Percentiles rank a stretch among this genome's conserved stretches.
phyloP scores from a whole-genome alignment of 2,329 filamentous ascomycete species.

The Chalara sp. region DNA sequence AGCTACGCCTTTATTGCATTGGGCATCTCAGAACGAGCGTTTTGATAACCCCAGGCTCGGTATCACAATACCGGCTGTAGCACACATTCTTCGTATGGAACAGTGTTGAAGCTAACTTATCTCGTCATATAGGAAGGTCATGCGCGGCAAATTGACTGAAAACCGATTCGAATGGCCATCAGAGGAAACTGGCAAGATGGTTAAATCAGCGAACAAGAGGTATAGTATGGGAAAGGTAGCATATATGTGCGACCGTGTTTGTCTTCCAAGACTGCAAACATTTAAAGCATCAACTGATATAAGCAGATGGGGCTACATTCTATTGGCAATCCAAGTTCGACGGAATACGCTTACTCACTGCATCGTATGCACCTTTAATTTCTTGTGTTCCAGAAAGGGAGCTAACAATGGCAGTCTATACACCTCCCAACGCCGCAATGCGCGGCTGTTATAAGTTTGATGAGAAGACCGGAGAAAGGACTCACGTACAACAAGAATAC shows the following conservation, averaged over 20 bases:
- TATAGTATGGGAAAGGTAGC: slow-evolving; percentile 70
- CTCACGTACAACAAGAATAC: slow-evolving; percentile 44
- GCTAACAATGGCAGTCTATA: slow-evolving; percentile 48
- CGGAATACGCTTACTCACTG: slow-evolving; percentile 75
- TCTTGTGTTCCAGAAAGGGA: not conserved
- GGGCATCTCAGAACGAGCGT: too few relatives aligned
- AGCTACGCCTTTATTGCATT: too few relatives aligned
- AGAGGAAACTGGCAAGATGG: slow-evolving; percentile 7
- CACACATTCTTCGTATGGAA: too few relatives aligned
- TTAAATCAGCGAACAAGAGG: slow-evolving; percentile 42
- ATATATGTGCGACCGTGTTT: slow-evolving; percentile 70
- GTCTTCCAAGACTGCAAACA: too few relatives aligned
- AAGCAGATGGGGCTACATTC: slow-evolving; percentile 68
- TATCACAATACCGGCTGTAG: too few relatives aligned
- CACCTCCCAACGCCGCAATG: slow-evolving; percentile 83
- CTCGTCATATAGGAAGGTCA: slow-evolving; percentile 31
- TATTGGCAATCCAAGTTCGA: slow-evolving; percentile 66
- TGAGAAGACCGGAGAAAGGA: slow-evolving; percentile 64
- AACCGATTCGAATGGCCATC: slow-evolving; percentile 51
- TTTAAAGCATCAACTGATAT: too few relatives aligned
- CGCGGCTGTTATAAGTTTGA: slow-evolving; percentile 79
- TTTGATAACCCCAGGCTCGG: too few relatives aligned
- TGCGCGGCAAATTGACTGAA: slow-evolving; percentile 71
- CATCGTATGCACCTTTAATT: slow-evolving; percentile 40
- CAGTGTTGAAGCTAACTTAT: too few relatives aligned